A percentile compares a stretch with the other conserved stretches of the same genome.
Evolutionary conservation across 1,139 yeast species (phyloP).

Genomic region (Hyphopichia burtonii): DNA sequence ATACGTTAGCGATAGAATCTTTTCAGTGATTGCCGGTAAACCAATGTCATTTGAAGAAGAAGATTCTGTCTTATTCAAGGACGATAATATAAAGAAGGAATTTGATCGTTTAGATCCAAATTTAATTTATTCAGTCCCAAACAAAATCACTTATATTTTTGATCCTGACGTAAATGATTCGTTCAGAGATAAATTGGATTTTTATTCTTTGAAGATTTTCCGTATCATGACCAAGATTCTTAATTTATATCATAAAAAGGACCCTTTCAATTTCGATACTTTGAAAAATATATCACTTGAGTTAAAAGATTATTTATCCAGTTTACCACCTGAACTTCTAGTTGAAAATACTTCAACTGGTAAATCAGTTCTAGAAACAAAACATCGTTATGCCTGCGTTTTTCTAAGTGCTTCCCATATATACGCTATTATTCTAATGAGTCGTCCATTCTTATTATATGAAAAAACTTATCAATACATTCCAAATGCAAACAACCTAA

Average conservation of each 20-base stretch:
- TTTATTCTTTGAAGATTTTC: background rate
- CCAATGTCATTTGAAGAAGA: background rate
- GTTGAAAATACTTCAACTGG: background rate
- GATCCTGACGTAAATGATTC: background rate
- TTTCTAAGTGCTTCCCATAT: constrained; percentile 5
- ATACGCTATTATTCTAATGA: constrained; percentile 5
- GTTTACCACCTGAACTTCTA: background rate
- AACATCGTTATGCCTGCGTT: background rate
- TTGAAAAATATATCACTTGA: background rate
- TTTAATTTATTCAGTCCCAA: background rate
- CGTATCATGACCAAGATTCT: background rate
- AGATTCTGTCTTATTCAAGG: background rate
- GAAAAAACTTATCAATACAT: background rate
- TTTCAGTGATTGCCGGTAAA: background rate
- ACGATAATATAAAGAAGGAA: background rate
- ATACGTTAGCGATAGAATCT: background rate
- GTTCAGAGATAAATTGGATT: background rate
- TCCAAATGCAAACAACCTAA: background rate
- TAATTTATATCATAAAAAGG: background rate
- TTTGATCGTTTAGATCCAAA: background rate
- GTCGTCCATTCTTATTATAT: constrained; percentile 3
- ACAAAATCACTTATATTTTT: background rate
- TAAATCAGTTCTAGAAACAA: background rate
- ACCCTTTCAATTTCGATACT: background rate
- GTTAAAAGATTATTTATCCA: background rate